Conservation (phyloP, 1,284 basidiomycete species). For the Microbotryum intermedium region DNA sequence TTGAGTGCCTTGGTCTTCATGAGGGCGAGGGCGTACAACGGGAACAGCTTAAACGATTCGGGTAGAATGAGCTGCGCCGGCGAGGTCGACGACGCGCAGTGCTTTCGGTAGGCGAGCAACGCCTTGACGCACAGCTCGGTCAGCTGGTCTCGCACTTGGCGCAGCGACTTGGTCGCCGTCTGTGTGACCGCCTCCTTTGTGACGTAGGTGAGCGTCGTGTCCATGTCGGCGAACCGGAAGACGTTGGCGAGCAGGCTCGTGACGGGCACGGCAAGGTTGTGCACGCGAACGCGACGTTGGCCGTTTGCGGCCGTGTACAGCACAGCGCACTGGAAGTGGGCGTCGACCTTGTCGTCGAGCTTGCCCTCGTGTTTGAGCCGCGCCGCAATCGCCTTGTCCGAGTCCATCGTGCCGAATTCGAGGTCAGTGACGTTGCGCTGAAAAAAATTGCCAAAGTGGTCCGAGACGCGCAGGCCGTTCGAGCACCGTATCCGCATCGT, state of each 20-base stretch:
- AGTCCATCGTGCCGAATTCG: constrained; percentile 69
- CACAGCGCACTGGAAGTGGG: constrained; percentile 80
- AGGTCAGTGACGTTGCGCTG: constrained; percentile 66
- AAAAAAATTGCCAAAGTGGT: constrained; percentile 74
- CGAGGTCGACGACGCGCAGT: constrained; percentile 77
- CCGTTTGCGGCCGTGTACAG: constrained; percentile 77
- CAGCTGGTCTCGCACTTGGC: constrained; percentile 70
- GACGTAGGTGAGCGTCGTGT: constrained; percentile 65
- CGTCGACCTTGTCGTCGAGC: constrained; percentile 67
- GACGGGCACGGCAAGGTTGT: constrained; percentile 76
- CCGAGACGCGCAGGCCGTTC: constrained; percentile 64
- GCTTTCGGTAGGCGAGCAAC: constrained; percentile 76
- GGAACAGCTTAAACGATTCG: constrained; percentile 83
- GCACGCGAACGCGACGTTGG: constrained; percentile 71
- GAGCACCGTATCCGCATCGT: constrained; percentile 77
- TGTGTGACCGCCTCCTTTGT: constrained; percentile 74
- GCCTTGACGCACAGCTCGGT: constrained; percentile 78
- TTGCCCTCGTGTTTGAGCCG: constrained; percentile 53
- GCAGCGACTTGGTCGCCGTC: constrained; percentile 55
- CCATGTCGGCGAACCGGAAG: constrained; percentile 87
- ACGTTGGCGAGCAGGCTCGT: constrained; percentile 80
- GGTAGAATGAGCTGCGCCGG: constrained; percentile 83
- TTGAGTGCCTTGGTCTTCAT: constrained; percentile 88
- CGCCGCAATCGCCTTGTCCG: constrained; percentile 69
- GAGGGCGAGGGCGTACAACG: constrained; percentile 73